Base-by-base conservation (phyloP, 1,284 basidiomycete genomes). In the Fomitopsis betulina region DNA sequence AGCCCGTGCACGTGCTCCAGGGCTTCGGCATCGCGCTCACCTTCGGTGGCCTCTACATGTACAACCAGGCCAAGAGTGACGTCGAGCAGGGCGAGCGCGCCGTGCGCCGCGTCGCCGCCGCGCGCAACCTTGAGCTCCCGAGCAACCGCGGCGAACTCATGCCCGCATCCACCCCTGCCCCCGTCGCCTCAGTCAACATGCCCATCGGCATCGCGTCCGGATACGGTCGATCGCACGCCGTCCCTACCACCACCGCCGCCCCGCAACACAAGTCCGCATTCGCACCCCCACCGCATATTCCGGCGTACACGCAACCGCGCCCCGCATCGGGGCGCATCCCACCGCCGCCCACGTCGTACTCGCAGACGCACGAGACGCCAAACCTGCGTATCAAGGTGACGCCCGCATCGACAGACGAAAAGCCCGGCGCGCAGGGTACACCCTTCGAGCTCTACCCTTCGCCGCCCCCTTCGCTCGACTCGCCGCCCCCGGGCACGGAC, bases 1-100 rank as follows among this genome's bases (percentile, higher is more conserved):
- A 99, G 76, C 71, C 79, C 19, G 87, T 99, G 3, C 90, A 96
- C 62, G 81, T 82, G 5, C 69, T 98, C 10, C 97, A 99, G 74
- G 94, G 82, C 1, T 67, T 87, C 58, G 97, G 97, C 19, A 99
- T 99, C 69, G 77, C 77, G 25, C 75, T 98, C 73, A 98, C 97
- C 0, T 98, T 95, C 67, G 75, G 84, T 17, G 97, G 97, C 0
- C 76, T 99, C 42, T 98, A 89, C 79, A 87, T 98, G 87, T 99
- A 99, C 78, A 98, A 99, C 78, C 85, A 86, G 55, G 90, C 94
- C 53, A 99, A 98, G 76, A 76, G 83, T 33, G 94, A 96, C 66
- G 92, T 98, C n/a, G 94, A 94, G 70, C 84, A 84, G 68, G 95
- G 95, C 38, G 95, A 98, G 79, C 90, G 89, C 72, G 89, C 89